These are phyloP conservation scores for Talaromyces sp. DNA, from an alignment of 2,329 filamentous ascomycete species.

Conservation along the genomic window DNA sequence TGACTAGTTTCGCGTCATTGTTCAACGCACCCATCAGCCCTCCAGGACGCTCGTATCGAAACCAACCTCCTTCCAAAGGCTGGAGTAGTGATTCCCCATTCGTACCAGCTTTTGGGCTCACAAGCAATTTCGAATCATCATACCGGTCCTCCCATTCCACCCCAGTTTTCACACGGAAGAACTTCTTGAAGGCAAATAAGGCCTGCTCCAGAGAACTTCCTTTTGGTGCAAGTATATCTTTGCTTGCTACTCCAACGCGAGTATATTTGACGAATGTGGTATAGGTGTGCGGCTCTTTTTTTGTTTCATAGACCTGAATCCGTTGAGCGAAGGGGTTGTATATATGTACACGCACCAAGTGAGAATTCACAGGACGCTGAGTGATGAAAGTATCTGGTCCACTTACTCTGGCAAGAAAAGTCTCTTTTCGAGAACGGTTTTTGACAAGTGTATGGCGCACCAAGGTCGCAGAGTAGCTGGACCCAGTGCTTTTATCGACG, in stretches of 20 bases:
- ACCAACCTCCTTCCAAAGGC: constrained; percentile 33
- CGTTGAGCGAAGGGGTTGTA: constrained; percentile 24
- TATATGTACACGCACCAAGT: constrained; percentile 21
- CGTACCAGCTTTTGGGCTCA: constrained; percentile 22
- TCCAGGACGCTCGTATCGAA: constrained; percentile 24
- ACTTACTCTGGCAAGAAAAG: constrained; percentile 59
- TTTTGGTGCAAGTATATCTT: constrained; percentile 33
- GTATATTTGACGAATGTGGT: constrained; percentile 54
- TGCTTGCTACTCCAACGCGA: constrained; percentile 28
- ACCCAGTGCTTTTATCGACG: constrained; percentile 55
- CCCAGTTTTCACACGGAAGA: constrained; percentile 59
- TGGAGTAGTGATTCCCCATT: constrained; percentile 24
- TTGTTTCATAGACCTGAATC: constrained; percentile 65
- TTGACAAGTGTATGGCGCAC: constrained; percentile 50
- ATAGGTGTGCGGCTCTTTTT: constrained; percentile 59
- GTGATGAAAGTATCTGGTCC: constrained; percentile 14
- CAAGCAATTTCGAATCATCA: constrained; percentile 18
- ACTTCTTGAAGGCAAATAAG: constrained; percentile 51
- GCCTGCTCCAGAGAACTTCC: constrained; percentile 40
- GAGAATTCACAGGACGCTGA: constrained; percentile 13
- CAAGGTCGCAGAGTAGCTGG: constrained; percentile 63
- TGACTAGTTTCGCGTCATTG: constrained; percentile 14
- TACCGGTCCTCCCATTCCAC: constrained; percentile 55
- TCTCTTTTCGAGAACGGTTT: constrained; percentile 51
- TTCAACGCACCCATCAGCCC: constrained; percentile 26